phyloP scores from a whole-genome alignment of 2,329 filamentous ascomycete species.

The Sporothrix globosa region DNA sequence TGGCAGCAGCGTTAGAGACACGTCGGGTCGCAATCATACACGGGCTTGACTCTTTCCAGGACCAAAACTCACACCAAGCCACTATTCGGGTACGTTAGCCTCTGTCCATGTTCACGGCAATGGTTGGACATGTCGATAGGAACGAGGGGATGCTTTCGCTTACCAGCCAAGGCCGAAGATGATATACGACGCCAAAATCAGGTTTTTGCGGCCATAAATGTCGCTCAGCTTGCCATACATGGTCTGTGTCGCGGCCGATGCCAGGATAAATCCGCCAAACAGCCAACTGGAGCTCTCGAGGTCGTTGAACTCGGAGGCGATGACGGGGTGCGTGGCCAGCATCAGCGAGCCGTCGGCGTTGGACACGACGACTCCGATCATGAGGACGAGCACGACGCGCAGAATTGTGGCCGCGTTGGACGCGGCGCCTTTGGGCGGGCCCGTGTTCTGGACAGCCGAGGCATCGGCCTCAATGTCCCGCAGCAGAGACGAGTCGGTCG shows the following conservation, averaged over 20 bases:
- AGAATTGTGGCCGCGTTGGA: constrained; percentile 1
- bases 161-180: constrained; percentile 56
- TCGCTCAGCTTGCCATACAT: constrained; percentile 62
- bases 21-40: not conserved
- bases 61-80: constrained; percentile 41
- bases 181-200: constrained; percentile 54
- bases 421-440: not conserved
- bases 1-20: constrained; percentile 22
- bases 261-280: constrained; percentile 56
- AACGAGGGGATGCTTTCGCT: constrained; percentile 36
- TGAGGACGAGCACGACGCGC: constrained; percentile 33
- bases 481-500: constrained; percentile 33
- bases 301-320: constrained; percentile 63
- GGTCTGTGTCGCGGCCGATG: constrained; percentile 56
- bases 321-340: constrained; percentile 65
- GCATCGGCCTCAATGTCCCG: constrained; percentile 32
- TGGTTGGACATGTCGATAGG: not conserved
- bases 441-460: not conserved
- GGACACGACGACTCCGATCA: constrained; percentile 63
- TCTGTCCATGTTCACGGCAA: not conserved
- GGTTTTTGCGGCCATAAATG: constrained; percentile 58
- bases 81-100: constrained; percentile 34
- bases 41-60: not conserved
- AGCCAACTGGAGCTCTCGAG: constrained; percentile 62
- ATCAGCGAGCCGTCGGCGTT: constrained; percentile 67